Evolutionary conservation across 2,329 filamentous ascomycete genomes (phyloP), one percentile per base, ranked within the genome.

Genomic region (Tothia fuscella): DNA sequence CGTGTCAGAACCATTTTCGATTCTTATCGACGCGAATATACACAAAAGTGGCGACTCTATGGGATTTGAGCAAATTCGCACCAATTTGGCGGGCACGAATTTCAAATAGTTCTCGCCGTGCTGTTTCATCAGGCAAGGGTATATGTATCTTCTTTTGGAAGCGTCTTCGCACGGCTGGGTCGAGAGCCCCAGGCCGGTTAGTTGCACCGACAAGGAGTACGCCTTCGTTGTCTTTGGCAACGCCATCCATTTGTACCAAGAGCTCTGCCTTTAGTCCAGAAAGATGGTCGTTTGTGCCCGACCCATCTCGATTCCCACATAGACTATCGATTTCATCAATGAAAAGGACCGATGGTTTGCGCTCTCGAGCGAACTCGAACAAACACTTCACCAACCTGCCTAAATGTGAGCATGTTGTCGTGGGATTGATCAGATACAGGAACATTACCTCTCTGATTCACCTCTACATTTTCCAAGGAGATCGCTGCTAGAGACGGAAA

Each of bases 251-350:
- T 17, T 41, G 38, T 6, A 41, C 29, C 16, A 41, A 29, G 7
- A 41, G 20, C 28, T 41, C 38, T 6, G 38, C 34, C 20, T 41
- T 41, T 16, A 17, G 6, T 10, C 26, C 6, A 6, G 6, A 6
- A 7, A 34, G 5, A n/a, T 34, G 26, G 6, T 7, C 5, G 17
- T 19, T 19, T 7, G 13, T 16, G 17, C 31, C 31, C 6, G 38
- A n/a, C 7, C 37, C 28, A 22, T 35, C 26, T n/a, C 38, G 38
- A 16, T 30, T 34, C 10, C 26, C 28, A 22, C 28, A 35, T 16
- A 41, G 26, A 14, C 26, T 6, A 16, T 41, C 38, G 29, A 41
- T 41, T 17, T 41, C 38, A 29, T 41, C 38, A 17, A 41, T 41
- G 28, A 41, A 41, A 17, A 41, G 32, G 10, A 41, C 34, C 14